Conservation (phyloP, 108 stramenopile species). For the Skeletonema potamos region DNA sequence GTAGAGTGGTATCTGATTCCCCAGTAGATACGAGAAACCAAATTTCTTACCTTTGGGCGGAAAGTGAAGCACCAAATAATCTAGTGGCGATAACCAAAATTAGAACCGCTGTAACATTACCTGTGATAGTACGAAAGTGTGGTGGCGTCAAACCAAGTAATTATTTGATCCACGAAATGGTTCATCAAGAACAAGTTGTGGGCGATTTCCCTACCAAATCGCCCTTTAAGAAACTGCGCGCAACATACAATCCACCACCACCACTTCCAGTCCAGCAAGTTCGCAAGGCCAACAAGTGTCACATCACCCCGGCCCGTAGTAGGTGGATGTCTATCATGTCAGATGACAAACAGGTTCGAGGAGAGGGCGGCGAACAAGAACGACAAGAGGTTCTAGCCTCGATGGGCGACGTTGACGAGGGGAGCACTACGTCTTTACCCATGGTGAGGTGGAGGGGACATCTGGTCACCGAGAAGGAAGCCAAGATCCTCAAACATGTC, state of each 20-base stretch:
- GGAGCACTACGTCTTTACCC: neutral
- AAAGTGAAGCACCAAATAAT: neutral
- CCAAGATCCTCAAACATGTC: slow-evolving; percentile 1
- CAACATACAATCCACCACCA: neutral
- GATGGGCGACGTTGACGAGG: neutral
- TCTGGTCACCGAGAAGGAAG: neutral
- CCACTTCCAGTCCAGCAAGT: neutral
- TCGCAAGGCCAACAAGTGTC: neutral
- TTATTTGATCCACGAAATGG: neutral
- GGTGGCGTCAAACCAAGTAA: neutral
- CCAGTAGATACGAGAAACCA: neutral
- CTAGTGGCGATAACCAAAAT: neutral
- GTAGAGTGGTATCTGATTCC: neutral
- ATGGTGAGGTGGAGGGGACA: neutral
- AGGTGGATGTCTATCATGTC: neutral
- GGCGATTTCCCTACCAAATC: neutral
- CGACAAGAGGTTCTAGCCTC: neutral
- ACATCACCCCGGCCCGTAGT: neutral
- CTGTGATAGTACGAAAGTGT: neutral
- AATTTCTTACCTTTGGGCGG: too few relatives aligned
- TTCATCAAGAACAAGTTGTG: neutral
- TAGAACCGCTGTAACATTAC: neutral
- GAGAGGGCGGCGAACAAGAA: neutral
- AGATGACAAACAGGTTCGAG: neutral
- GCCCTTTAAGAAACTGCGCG: neutral